Evolutionary conservation across 2,329 filamentous ascomycete genomes (phyloP).

Genomic region (Corinectria fuckeliana): DNA sequence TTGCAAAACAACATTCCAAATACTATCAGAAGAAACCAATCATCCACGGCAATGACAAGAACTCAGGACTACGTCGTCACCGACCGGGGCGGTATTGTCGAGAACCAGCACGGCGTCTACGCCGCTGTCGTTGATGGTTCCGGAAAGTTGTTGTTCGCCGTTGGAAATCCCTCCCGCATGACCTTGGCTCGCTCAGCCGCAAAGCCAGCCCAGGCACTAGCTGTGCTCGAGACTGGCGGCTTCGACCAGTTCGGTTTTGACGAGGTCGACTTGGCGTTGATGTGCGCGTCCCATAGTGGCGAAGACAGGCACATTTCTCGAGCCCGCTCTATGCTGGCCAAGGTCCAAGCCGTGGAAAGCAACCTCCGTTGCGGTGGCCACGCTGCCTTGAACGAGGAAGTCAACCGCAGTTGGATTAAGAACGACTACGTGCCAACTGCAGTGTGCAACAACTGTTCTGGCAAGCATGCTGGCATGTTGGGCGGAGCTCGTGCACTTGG

Average conservation of each 20-base stretch:
- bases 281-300: slow-evolving; percentile 55
- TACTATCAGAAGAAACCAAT: neutral
- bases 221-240: slow-evolving; percentile 50
- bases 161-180: slow-evolving; percentile 49
- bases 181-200: slow-evolving; percentile 53
- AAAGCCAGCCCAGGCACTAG: slow-evolving; percentile 54
- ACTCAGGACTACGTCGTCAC: slow-evolving; percentile 42
- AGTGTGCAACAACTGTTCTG: slow-evolving; percentile 55
- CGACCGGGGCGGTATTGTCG: slow-evolving; percentile 48
- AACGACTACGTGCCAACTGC: slow-evolving; percentile 45
- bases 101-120: slow-evolving; percentile 53
- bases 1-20: neutral
- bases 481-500: slow-evolving; percentile 48
- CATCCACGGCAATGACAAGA: neutral
- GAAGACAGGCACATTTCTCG: slow-evolving; percentile 49
- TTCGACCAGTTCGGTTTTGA: slow-evolving; percentile 46
- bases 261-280: slow-evolving; percentile 51
- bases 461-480: slow-evolving; percentile 56
- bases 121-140: slow-evolving; percentile 48
- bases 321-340: slow-evolving; percentile 47
- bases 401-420: slow-evolving; percentile 50
- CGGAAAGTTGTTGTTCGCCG: slow-evolving; percentile 46
- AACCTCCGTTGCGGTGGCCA: slow-evolving; percentile 53
- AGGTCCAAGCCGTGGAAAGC: slow-evolving; percentile 41
- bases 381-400: slow-evolving; percentile 40